Base-by-base conservation (phyloP, 1,284 basidiomycete species). In the Ustilago hordei region DNA sequence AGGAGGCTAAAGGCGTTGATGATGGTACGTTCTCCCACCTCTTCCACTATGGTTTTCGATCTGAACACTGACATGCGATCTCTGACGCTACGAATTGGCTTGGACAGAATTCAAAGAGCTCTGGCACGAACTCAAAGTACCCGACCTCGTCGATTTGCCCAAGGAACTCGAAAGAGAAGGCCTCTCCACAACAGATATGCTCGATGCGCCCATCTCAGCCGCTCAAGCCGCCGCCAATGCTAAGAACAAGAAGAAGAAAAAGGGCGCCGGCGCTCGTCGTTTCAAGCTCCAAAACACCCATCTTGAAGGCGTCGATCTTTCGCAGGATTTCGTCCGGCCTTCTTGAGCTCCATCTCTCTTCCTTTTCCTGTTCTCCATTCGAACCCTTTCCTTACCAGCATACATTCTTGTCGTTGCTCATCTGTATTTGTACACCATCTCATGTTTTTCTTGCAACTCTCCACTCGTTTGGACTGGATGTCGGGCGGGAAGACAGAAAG, bases 201-300 rank as follows among this genome's bases (percentile, higher is more conserved):
- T 80, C 47, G 79, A 82, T 31, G 55, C 69, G 2, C 75, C 81
- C 35, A 67, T 79, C 66, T 72, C 79, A 4, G 63, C 64, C 3
- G 56, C 68, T 6, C 61, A 71, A n/a, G 72, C 70, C 12, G 45
- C 48, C n/a, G 65, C 70, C 28, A 65, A 61, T n/a, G 59, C 61
- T 12, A 76, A 78, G 45, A 76, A 70, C 60, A 81, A 79, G 36
- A 77, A 80, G 60, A 77, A 77, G 67, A 77, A 77, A 31, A 78
- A 80, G 45, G 79, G 76, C 7, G 35, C 76, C 2, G 81, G 79
- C 19, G 71, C 77, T 32, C 73, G 81, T 39, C 64, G 71, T 12
- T 78, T 91, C 74, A 91, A 93, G 80, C 90, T 95, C 74, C 95
- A 93, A 56, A 96, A 95, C 81, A 92, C 92, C 2, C 95, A 95